Conservation (phyloP, 73 alveolate species). For the Tetrahymena borealis region DNA sequence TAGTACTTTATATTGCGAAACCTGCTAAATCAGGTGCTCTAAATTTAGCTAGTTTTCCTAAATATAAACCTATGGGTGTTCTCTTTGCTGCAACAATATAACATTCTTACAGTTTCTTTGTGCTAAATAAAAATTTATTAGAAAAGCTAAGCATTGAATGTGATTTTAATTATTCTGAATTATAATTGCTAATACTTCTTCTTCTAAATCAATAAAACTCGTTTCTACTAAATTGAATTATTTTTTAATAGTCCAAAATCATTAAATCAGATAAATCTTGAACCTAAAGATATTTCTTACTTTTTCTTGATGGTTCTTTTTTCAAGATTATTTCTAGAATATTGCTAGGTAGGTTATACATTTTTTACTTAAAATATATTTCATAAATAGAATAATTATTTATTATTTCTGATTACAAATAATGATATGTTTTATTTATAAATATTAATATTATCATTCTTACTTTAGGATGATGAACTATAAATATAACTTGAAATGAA, state of each 20-base stretch:
- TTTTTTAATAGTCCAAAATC: background rate
- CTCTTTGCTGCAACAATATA: background rate
- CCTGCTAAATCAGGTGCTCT: slow-evolving; percentile 3
- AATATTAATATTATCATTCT: too few species aligned
- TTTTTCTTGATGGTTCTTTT: background rate
- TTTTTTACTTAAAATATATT: background rate
- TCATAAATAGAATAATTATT: too few species aligned
- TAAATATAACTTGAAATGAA: too few species aligned
- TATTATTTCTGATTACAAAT: too few species aligned
- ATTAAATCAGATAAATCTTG: background rate
- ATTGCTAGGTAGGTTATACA: background rate
- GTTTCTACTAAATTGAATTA: background rate
- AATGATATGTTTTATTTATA: too few species aligned
- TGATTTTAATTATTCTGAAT: background rate
- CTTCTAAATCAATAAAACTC: background rate
- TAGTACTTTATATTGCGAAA: background rate
- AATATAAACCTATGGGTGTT: background rate
- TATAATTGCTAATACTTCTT: background rate
- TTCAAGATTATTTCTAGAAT: background rate
- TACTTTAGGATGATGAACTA: too few species aligned
- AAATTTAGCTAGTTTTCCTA: background rate
- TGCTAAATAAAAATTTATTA: background rate
- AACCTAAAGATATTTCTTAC: background rate
- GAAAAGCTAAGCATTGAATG: background rate
- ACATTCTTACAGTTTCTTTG: background rate